Conservation (phyloP, 768 basidiomycete species). For the Naganishia onofrii region DNA sequence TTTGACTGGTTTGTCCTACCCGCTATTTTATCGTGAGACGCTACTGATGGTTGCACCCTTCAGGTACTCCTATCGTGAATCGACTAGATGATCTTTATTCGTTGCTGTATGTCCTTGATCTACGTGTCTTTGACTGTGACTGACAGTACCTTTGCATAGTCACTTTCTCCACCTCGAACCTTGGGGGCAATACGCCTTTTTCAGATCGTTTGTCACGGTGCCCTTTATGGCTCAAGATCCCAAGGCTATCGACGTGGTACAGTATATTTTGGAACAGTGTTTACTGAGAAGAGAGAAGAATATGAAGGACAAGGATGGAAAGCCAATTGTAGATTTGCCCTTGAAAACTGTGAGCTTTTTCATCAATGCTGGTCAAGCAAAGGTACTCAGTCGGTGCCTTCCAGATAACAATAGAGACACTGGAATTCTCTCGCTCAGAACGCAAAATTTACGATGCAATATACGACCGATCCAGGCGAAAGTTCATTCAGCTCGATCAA, state of each 20-base stretch:
- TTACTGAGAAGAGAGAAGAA: constrained; percentile 87
- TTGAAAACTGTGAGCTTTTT: constrained; percentile 66
- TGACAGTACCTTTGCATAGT: constrained; percentile 16
- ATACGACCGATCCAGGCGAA: constrained; percentile 71
- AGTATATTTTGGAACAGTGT: constrained; percentile 85
- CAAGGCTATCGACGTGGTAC: constrained; percentile 90
- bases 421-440: constrained; percentile 79
- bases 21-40: not conserved
- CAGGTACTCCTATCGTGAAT: constrained; percentile 92
- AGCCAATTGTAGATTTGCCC: constrained; percentile 82
- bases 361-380: not conserved
- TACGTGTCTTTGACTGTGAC: not conserved
- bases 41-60: not conserved
- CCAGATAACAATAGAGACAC: constrained; percentile 67
- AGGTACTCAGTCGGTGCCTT: constrained; percentile 21
- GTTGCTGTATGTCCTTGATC: constrained; percentile 50
- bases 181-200: constrained; percentile 62
- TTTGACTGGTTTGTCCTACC: constrained; percentile 63
- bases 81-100: constrained; percentile 87
- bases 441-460: constrained; percentile 84
- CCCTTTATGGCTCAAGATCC: constrained; percentile 89
- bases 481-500: constrained; percentile 74
- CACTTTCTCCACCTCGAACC: constrained; percentile 54
- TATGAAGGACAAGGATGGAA: constrained; percentile 82
- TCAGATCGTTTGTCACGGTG: constrained; percentile 76